Evolutionary conservation across 2,329 filamentous ascomycete species (phyloP).

Genomic region (Zalaria obscura): DNA sequence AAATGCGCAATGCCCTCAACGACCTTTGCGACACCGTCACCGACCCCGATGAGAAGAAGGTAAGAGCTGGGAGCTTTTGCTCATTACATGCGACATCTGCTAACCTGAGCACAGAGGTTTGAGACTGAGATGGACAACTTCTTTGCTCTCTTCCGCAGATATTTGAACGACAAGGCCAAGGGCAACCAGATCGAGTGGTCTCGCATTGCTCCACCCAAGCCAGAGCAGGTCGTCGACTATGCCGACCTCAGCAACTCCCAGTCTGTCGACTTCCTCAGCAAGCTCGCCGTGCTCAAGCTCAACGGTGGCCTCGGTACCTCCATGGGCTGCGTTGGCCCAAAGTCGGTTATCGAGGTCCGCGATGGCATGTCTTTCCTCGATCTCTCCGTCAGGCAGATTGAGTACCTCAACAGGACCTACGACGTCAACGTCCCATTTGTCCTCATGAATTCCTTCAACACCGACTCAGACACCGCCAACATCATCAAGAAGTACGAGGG

Average conservation of each 20-base stretch:
- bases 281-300: constrained; percentile 96
- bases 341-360: constrained; percentile 98
- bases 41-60: constrained; percentile 67
- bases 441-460: constrained; percentile 99
- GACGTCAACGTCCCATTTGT: constrained; percentile 94
- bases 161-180: constrained; percentile 98
- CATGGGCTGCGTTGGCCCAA: constrained; percentile 98
- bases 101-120: constrained; percentile 46
- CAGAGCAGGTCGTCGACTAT: constrained; percentile 91
- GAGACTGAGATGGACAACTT: constrained; percentile 99
- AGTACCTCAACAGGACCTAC: constrained; percentile 98
- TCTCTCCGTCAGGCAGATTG: constrained; percentile 94
- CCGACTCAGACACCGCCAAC: constrained; percentile 89
- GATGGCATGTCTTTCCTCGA: constrained; percentile 99
- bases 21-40: constrained; percentile 79
- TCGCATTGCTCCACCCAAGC: constrained; percentile 84
- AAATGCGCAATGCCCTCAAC: constrained; percentile 98
- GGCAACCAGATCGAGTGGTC: constrained; percentile 94
- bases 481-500: constrained; percentile 99
- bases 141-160: constrained; percentile 95
- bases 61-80: constrained; percentile 26
- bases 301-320: constrained; percentile 98
- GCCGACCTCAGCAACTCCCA: constrained; percentile 78
- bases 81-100: constrained; percentile 8
- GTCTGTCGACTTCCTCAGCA: constrained; percentile 87